A percentile compares a stretch with the other conserved stretches of the same genome.
These are phyloP conservation scores for Bauhinia variegata DNA, from an alignment of 306 rosid species.

Conservation along the genomic window DNA sequence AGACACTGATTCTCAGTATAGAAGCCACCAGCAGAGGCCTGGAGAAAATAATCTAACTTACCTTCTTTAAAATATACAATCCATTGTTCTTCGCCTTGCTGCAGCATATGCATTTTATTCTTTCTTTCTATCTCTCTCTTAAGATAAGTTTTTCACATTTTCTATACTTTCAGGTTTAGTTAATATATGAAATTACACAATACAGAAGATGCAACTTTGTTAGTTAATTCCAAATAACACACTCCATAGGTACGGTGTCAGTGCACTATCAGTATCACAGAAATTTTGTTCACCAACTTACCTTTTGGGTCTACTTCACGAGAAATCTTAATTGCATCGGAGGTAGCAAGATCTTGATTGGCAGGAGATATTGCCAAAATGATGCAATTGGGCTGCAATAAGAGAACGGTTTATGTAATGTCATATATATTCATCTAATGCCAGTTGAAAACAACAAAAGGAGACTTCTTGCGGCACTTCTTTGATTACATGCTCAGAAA, in stretches of 20 bases:
- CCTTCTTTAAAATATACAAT: no score
- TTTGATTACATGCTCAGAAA: constrained; percentile 19
- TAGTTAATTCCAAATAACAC: constrained; percentile 1
- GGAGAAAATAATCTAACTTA: no score
- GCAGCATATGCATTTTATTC: no score
- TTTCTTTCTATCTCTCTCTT: no score
- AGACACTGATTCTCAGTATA: no score
- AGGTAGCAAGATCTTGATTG: constrained; percentile 99
- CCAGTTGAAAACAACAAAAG: not conserved
- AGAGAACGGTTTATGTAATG: not conserved
- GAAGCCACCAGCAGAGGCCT: no score
- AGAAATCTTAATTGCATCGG: constrained; percentile 97
- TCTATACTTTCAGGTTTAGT: constrained; percentile 15
- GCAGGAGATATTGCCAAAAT: constrained; percentile 99
- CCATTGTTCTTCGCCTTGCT: constrained; percentile 4
- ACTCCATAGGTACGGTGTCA: not conserved
- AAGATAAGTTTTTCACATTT: not conserved
- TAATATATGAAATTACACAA: constrained; percentile 9
- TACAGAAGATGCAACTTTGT: not conserved
- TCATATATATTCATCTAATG: not conserved
- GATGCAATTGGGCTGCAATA: constrained; percentile 88
- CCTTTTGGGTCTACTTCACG: constrained; percentile 97
- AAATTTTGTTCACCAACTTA: constrained; percentile 29
- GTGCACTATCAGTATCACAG: constrained; percentile 1
- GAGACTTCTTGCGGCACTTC: not conserved